phyloP scores from a whole-genome alignment of 1,284 basidiomycete species.

The Naganishia albida region DNA sequence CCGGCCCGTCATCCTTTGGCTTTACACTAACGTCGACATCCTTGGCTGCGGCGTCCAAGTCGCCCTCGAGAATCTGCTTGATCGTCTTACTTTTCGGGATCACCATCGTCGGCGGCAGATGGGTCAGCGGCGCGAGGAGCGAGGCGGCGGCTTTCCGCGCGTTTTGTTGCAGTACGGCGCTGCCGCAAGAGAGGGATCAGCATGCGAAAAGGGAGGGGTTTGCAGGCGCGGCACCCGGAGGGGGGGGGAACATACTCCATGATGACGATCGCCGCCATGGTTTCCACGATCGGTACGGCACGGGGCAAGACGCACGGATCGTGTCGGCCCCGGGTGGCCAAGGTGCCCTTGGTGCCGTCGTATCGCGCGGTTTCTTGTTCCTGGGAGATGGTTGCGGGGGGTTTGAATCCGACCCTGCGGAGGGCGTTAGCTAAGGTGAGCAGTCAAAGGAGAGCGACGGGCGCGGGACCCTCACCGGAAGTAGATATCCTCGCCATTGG shows the following conservation, averaged over 20 bases:
- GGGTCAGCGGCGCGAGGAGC: constrained; percentile 73
- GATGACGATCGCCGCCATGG: constrained; percentile 93
- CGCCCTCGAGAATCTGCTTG: constrained; percentile 37
- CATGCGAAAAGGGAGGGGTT: not conserved
- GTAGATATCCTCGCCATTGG: constrained; percentile 96
- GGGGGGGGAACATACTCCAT: constrained; percentile 67
- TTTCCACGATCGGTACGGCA: constrained; percentile 97
- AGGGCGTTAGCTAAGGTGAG: not conserved
- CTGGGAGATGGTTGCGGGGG: constrained; percentile 95
- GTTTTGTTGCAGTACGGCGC: constrained; percentile 79
- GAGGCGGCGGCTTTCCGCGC: constrained; percentile 68
- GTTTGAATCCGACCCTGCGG: constrained; percentile 89
- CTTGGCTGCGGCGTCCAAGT: constrained; percentile 28
- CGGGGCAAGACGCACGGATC: constrained; percentile 97
- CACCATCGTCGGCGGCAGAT: constrained; percentile 75
- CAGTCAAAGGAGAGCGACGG: not conserved
- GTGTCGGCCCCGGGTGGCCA: constrained; percentile 90
- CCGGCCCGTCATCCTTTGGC: constrained; percentile 27
- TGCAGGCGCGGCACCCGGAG: not conserved
- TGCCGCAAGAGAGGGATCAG: constrained; percentile 36
- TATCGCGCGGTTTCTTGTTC: constrained; percentile 89
- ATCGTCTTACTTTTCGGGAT: constrained; percentile 49
- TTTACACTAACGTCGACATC: constrained; percentile 25
- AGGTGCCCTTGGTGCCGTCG: constrained; percentile 79
- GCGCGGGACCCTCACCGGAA: constrained; percentile 67